Base-by-base conservation (phyloP, 148 eudicot genomes). In the Cornus kousa region DNA sequence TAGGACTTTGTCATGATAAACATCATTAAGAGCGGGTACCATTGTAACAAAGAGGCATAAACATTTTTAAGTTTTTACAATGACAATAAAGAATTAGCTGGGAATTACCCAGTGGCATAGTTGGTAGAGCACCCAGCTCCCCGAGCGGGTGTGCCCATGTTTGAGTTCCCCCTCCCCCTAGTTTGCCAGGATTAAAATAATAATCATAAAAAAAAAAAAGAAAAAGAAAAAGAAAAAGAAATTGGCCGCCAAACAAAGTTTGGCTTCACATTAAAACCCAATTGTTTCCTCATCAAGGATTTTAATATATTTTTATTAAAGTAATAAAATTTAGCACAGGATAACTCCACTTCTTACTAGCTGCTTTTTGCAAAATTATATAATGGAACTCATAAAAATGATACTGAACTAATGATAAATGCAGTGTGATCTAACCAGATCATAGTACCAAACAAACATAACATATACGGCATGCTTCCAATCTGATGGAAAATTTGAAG, bases 1-100 rank as follows among this genome's bases (percentile, higher is more conserved):
- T 10, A 24, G n/a, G 65, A 31, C 23, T 24, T 73, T 72, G 39
- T 33, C 35, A 50, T 53, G 31, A 31, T 22, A 71, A 72, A 72
- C 64, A 72, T 72, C 35, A 73, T 55, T 24, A 73, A 60, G n/a
- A 60, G 65, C n/a, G n/a, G n/a, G n/a, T n/a, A n/a, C n/a, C n/a
- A n/a, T n/a, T n/a, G n/a, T n/a, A 55, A 55, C 60, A 55, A 2
- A 55, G 16, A 55, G 60, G 60, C 12, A 12, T 55, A 12, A 39
- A 39, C 43, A 39, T 39, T 39, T 9, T 12, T 2, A 50, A 10
- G 57, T 2, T 50, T 50, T 60, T 20, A 60, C 65, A 60, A 8
- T 28, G 28, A 28, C 28, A 28, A 28, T 28, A 28, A 28, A 28
- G 28, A 28, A 28, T 28, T 28, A 1, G 28, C 28, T 28, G 28